Evolutionary conservation across 2,329 filamentous ascomycete genomes (phyloP), one percentile per base, ranked within the genome.

Genomic region (Sporothrix brasiliensis): DNA sequence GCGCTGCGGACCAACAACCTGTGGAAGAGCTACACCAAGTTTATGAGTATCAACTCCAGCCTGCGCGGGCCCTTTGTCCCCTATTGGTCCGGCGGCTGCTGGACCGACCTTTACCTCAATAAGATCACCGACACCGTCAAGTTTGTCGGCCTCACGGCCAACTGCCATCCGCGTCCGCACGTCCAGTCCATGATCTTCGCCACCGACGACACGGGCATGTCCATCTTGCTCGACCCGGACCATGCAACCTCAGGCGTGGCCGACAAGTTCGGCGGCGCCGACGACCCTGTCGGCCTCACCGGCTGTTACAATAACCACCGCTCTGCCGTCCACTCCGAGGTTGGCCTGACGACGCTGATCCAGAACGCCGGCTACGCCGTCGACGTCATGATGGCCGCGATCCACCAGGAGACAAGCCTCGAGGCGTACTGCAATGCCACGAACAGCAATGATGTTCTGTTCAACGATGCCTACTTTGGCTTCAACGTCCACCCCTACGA

Each of bases 131-230:
- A 78, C 19, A 70, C 74, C 53, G 74, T 74, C 52, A 79, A 81
- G 71, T 75, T 81, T 30, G 77, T 81, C 10, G 80, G 80, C 13
- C 79, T 79, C 75, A 78, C 79, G 0, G 75, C 75, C 41, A 80
- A 78, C 73, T 81, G 80, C 75, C 70, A 72, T 10, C 79, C 79
- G 6, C 70, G 72, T 9, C 77, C 76, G 54, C 79, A 80, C 72
- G 73, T 81, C 2, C 79, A 81, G 72, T 78, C 79, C 53, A 80
- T 79, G 77, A 76, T 81, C 67, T 78, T 76, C 74, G 79, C 80
- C 11, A 81, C 80, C 9, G 80, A 81, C 75, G 66, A 72, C 16
- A 72, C 77, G n/a, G 80, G 80, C 73, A 80, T 82, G 71, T 73
- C 74, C 10, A 63, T 79, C 34, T 74, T 81, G 1, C 76, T 82